Evolutionary conservation across 768 basidiomycete genomes (phyloP), one percentile per base, ranked within the genome.

Genomic region (Lanmaoa pseudosensibilis): DNA sequence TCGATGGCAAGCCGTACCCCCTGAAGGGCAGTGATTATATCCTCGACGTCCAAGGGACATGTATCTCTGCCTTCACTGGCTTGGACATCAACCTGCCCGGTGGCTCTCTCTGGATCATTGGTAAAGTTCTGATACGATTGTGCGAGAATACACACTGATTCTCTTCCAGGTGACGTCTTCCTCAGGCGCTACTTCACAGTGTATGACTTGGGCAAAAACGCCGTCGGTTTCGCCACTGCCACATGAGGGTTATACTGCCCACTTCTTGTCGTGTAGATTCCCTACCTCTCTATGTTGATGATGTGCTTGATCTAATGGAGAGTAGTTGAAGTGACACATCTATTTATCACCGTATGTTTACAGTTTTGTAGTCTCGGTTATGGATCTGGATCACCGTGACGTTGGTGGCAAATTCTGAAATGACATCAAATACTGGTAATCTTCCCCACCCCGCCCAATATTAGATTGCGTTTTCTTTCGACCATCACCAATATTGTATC

Each of bases 61-160:
- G 97, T 73, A 90, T 99, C 60, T 94, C 92, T 19, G 78, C 95
- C 18, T 99, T 99, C 80, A 90, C 85, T 44, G 92, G 90, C 23
- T 74, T 98, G 74, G 94, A 98, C 69, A 87, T 97, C 76, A 90
- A 92, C 64, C 68, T 91, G 41, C 90, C 90, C 1, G 84, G 86
- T 59, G 84, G 85, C 41, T 73, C 83, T n/a, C 78, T 96, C 45
- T 95, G 93, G 93, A 93, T 96, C 64, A 77, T 97, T 64, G 94
- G 94, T 88, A 75, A 46, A 78, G 71, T 16, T 18, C 13, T 27
- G 34, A 10, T 25, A 25, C 16, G 1, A 34, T 43, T 19, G 16
- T 0, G 7, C 52, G 55, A 48, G 59, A 52, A 39, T 25, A 37
- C 41, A 44, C 45, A 8, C 43, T 61, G 36, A 62, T 49, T 43